Conservation (phyloP, 1,139 yeast species). For the Taphrina flavorubra region DNA sequence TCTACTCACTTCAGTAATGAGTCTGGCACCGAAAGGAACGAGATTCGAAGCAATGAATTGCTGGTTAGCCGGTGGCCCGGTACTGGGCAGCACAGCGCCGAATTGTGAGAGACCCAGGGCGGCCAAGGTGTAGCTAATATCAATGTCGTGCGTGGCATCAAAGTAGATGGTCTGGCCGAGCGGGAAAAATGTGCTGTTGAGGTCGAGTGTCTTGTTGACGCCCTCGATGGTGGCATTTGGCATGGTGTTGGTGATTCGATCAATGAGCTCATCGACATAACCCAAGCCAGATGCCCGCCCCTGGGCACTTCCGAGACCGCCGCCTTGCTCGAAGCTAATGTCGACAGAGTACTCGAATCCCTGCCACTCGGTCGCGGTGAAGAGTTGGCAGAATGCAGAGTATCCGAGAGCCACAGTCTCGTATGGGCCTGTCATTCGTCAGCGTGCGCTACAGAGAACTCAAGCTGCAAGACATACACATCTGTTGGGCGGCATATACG, state of each 20-base stretch:
- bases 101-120: slow-evolving; percentile 55
- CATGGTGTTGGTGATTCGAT: slow-evolving; percentile 1
- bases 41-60: slow-evolving; percentile 17
- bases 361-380: slow-evolving; percentile 25
- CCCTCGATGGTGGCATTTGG: slow-evolving; percentile 12
- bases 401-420: slow-evolving; percentile 21
- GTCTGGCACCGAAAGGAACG: slow-evolving; percentile 18
- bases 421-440: slow-evolving; percentile 7
- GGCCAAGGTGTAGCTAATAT: slow-evolving; percentile 56
- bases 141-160: slow-evolving; percentile 63
- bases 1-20: slow-evolving; percentile 2
- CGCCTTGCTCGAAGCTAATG: slow-evolving; percentile 12
- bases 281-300: slow-evolving; percentile 21
- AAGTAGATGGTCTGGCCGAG: slow-evolving; percentile 48
- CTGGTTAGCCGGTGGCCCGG: slow-evolving; percentile 21
- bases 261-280: slow-evolving; percentile 20
- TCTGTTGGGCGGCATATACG: slow-evolving; percentile 23
- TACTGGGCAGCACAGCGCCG: slow-evolving; percentile 5
- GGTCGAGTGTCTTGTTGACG: slow-evolving; percentile 21
- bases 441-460: not conserved
- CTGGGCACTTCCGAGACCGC: slow-evolving; percentile 22
- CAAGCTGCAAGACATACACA: slow-evolving; percentile 4
- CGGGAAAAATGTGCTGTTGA: slow-evolving; percentile 19
- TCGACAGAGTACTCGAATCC: slow-evolving; percentile 27
- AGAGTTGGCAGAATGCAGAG: slow-evolving; percentile 26